These are phyloP conservation scores for Blepharisma japonicum DNA, from an alignment of 73 alveolate species.

Conservation along the genomic window DNA sequence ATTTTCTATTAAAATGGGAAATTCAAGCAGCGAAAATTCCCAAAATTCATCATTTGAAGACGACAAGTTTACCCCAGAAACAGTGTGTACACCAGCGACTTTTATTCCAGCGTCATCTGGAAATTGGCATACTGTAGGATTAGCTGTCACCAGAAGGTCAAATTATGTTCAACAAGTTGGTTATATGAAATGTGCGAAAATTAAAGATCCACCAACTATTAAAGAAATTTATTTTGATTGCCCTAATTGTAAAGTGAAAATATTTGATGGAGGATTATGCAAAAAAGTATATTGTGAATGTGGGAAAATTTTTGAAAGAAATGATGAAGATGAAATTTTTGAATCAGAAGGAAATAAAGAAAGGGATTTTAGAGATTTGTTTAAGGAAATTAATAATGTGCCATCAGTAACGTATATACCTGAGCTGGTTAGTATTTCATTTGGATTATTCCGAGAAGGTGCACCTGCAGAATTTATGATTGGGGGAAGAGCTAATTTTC, in stretches of 20 bases:
- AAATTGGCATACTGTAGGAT: too few species aligned
- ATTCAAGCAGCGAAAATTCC: too few species aligned
- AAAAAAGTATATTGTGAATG: slow-evolving; percentile 16
- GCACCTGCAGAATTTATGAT: background rate
- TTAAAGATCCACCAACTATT: background rate
- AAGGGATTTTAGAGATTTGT: background rate
- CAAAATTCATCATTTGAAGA: too few species aligned
- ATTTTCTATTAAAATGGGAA: too few species aligned
- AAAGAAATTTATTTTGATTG: background rate
- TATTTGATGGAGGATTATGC: slow-evolving; percentile 29
- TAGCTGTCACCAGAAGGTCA: too few species aligned
- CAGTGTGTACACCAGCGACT: too few species aligned
- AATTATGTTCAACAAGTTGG: too few species aligned
- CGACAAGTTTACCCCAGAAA: too few species aligned
- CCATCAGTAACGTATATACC: background rate
- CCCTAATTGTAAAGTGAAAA: background rate
- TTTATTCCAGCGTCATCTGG: too few species aligned
- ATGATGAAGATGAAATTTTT: background rate
- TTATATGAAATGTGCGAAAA: background rate
- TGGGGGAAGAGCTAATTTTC: slow-evolving; percentile 17
- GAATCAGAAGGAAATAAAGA: background rate
- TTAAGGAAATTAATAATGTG: slow-evolving; percentile 6
- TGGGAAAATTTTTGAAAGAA: background rate
- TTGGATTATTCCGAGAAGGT: background rate
- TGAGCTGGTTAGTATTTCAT: background rate